phyloP scores from a whole-genome alignment of 169 alveolate species.

The Eimeria falciformis region DNA sequence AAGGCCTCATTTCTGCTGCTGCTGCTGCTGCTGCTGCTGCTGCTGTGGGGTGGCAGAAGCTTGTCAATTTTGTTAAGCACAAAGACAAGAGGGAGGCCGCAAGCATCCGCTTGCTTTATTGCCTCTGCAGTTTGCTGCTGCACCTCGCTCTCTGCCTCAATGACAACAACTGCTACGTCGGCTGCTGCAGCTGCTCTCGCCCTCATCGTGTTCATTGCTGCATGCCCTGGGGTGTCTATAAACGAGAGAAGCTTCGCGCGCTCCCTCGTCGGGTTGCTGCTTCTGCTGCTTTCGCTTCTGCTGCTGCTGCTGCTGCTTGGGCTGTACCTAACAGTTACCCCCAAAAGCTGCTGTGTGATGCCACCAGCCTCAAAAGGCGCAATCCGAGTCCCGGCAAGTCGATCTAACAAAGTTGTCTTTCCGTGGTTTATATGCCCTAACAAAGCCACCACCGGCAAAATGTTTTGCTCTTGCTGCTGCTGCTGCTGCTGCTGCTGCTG shows the following conservation, averaged over 20 bases:
- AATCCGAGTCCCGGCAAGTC: constrained; percentile 73
- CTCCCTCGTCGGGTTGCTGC: constrained; percentile 28
- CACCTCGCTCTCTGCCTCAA: constrained; percentile 85
- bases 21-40: constrained; percentile 18
- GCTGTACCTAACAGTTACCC: neutral
- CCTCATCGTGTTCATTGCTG: constrained; percentile 83
- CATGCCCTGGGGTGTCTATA: constrained; percentile 90
- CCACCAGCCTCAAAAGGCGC: constrained; percentile 70
- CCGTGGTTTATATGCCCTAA: constrained; percentile 92
- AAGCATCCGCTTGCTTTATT: constrained; percentile 86
- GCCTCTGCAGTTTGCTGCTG: constrained; percentile 86
- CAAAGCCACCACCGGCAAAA: constrained; percentile 87
- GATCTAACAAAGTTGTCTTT: constrained; percentile 87
- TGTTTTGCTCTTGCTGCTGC: neutral
- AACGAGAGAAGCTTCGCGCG: constrained; percentile 66
- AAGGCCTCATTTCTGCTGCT: neutral
- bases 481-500: constrained; percentile 11
- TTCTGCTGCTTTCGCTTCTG: constrained; percentile 34
- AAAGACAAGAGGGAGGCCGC: constrained; percentile 83
- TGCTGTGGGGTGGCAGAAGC: neutral
- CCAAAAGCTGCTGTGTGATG: constrained; percentile 50
- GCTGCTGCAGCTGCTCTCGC: constrained; percentile 88
- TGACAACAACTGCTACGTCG: constrained; percentile 84
- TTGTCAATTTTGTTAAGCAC: constrained; percentile 86
- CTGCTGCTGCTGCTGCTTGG: constrained; percentile 3